Evolutionary conservation across 2,329 filamentous ascomycete genomes (phyloP).

Genomic region (Botrytis fragariae): DNA sequence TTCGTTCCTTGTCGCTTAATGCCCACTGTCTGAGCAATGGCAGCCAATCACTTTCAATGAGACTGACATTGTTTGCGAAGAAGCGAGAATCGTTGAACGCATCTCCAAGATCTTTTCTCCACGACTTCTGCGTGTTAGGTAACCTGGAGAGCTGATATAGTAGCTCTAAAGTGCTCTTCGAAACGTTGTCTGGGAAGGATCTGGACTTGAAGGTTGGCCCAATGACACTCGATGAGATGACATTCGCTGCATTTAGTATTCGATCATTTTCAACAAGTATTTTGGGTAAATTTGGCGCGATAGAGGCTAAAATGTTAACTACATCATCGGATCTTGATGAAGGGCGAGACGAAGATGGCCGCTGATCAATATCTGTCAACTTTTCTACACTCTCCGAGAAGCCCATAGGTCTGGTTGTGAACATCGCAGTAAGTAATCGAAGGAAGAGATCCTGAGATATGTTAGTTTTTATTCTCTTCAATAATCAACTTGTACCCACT

Average conservation of each 20-base stretch:
- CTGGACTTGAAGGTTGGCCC: slow-evolving; percentile 80
- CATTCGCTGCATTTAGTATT: slow-evolving; percentile 71
- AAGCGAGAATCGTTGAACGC: slow-evolving; percentile 89
- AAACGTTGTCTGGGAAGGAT: slow-evolving; percentile 81
- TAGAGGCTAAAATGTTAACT: slow-evolving; percentile 72
- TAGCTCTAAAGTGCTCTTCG: slow-evolving; percentile 66
- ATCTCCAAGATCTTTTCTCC: slow-evolving; percentile 90
- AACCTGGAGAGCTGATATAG: slow-evolving; percentile 75
- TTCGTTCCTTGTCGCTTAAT: slow-evolving; percentile 80
- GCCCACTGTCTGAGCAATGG: slow-evolving; percentile 81
- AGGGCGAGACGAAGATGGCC: slow-evolving; percentile 28
- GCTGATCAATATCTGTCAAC: slow-evolving; percentile 41
- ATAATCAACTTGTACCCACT: slow-evolving; percentile 51
- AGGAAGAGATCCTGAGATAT: slow-evolving; percentile 74
- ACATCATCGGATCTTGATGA: slow-evolving; percentile 65
- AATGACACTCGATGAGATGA: slow-evolving; percentile 80
- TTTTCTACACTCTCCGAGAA: slow-evolving; percentile 56
- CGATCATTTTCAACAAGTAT: slow-evolving; percentile 85
- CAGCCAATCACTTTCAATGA: slow-evolving; percentile 76
- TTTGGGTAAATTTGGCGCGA: slow-evolving; percentile 76
- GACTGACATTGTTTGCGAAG: slow-evolving; percentile 64
- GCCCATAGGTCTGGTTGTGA: slow-evolving; percentile 80
- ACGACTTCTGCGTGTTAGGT: slow-evolving; percentile 77
- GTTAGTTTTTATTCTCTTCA: not conserved
- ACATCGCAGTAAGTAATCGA: slow-evolving; percentile 84